Evolutionary conservation across 2,329 filamentous ascomycete species (phyloP).

Genomic region (Biscogniauxia sp.): DNA sequence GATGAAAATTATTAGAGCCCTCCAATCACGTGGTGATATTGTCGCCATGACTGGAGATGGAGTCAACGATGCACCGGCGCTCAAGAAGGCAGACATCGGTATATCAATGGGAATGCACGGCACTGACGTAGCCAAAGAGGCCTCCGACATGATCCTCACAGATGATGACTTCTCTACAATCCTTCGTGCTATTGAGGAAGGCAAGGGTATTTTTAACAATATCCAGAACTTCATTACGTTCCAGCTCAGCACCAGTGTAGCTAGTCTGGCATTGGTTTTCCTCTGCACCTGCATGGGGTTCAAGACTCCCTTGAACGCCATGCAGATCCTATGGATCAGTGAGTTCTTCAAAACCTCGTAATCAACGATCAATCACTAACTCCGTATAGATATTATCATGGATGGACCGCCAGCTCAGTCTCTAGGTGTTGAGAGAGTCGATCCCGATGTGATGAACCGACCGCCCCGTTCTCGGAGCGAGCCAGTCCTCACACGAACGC

Average conservation of each 20-base stretch:
- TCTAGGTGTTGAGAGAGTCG: slow-evolving; percentile 90
- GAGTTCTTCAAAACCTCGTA: slow-evolving; percentile 39
- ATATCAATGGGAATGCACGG: slow-evolving; percentile 95
- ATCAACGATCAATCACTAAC: slow-evolving; percentile 19
- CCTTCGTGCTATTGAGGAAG: slow-evolving; percentile 92
- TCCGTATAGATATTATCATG: slow-evolving; percentile 87
- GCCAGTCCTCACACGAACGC: slow-evolving; percentile 80
- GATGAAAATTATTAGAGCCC: slow-evolving; percentile 89
- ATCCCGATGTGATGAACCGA: slow-evolving; percentile 88
- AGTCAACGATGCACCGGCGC: slow-evolving; percentile 92
- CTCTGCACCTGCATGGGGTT: slow-evolving; percentile 90
- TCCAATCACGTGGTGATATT: slow-evolving; percentile 91
- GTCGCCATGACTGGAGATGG: slow-evolving; percentile 99
- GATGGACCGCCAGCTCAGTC: slow-evolving; percentile 97
- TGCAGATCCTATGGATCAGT: slow-evolving; percentile 99
- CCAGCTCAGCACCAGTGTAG: slow-evolving; percentile 94
- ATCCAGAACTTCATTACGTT: slow-evolving; percentile 99
- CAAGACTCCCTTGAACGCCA: slow-evolving; percentile 93
- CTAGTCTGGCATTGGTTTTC: slow-evolving; percentile 85
- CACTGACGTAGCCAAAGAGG: slow-evolving; percentile 96
- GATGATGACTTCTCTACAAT: slow-evolving; percentile 92
- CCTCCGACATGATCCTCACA: slow-evolving; percentile 88
- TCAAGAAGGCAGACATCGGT: slow-evolving; percentile 97
- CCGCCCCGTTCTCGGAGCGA: slow-evolving; percentile 83
- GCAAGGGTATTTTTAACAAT: slow-evolving; percentile 99